These are phyloP conservation scores for Colletotrichum tropicale DNA, from an alignment of 2,329 filamentous ascomycete genomes.

Conservation along the genomic window DNA sequence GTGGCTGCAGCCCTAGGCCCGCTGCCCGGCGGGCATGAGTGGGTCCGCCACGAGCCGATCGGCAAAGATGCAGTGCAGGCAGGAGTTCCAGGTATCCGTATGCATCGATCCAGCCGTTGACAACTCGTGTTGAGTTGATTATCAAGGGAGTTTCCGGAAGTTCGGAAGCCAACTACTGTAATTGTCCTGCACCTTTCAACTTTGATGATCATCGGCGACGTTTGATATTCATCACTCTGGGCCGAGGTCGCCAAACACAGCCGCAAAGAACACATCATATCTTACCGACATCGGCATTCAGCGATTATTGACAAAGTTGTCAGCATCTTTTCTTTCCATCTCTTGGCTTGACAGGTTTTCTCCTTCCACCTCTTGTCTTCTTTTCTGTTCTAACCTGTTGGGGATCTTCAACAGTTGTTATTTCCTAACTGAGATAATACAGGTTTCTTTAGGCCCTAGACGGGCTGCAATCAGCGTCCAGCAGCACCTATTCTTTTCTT, in stretches of 20 bases:
- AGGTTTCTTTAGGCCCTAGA: too few relatives aligned
- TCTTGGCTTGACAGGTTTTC: background rate
- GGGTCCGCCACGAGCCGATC: slow-evolving; percentile 4
- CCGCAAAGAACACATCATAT: background rate
- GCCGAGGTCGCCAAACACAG: background rate
- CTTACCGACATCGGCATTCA: background rate
- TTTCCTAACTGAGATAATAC: too few relatives aligned
- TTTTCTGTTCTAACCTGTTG: too few relatives aligned
- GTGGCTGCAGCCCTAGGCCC: background rate
- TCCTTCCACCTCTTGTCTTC: background rate
- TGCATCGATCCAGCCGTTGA: background rate
- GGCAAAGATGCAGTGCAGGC: background rate
- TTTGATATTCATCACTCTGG: background rate
- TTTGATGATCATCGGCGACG: background rate
- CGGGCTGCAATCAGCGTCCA: too few relatives aligned
- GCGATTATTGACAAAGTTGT: background rate
- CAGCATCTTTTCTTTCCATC: background rate
- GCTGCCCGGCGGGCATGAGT: slow-evolving; percentile 10
- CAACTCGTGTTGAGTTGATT: background rate
- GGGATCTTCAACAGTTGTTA: too few relatives aligned
- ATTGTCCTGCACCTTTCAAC: background rate
- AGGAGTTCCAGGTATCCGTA: background rate
- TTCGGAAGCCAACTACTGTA: background rate
- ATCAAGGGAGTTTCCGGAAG: background rate
- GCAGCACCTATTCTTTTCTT: too few relatives aligned